Evolutionary conservation across 495 filamentous ascomycete genomes (phyloP), one percentile per base, ranked within the genome.

Genomic region (Bathelium albidoporum): DNA sequence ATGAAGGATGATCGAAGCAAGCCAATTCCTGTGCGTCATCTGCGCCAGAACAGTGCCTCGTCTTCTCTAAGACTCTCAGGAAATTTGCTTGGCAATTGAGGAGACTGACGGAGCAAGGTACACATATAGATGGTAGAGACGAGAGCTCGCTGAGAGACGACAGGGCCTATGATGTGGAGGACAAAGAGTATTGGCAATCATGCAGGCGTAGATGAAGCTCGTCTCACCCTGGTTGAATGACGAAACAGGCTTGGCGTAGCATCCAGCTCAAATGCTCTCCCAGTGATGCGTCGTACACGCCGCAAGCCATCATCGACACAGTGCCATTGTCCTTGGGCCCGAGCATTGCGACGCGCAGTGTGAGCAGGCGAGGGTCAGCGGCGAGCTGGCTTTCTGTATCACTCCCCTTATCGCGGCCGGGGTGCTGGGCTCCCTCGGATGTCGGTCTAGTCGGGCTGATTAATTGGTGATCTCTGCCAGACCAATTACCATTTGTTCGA

Each of bases 241-340:
- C 49, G 49, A 55, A 29, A 55, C 49, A 29, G 24, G 49, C 49
- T 55, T 49, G 44, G 44, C n/a, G 44, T n/a, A n/a, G n/a, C n/a
- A n/a, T n/a, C n/a, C n/a, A n/a, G n/a, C n/a, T n/a, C n/a, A n/a
- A n/a, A 20, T 20, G 22, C 18, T 20, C 12, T 49, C 7, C 44
- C 44, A 16, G 5, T 12, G 22, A 49, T 49, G 44, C 18, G 44
- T 20, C 22, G 44, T 49, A 49, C 44, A 49, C 22, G 10, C 44
- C 22, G 44, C n/a, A 12, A 49, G n/a, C 16, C n/a, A 20, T 49
- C 18, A 5, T 5, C 18, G 44, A 49, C 18, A 20, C 12, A 20
- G 5, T 20, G 5, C 44, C 16, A 20, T 5, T 20, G 16, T 12
- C 44, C 44, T 20, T 20, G 5, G 5, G 44, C 44, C 22, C 44